A percentile compares a stretch with the other conserved stretches of the same genome.
Evolutionary conservation across 345 rosid genomes (phyloP).

Genomic region (Aurinia saxatilis): DNA sequence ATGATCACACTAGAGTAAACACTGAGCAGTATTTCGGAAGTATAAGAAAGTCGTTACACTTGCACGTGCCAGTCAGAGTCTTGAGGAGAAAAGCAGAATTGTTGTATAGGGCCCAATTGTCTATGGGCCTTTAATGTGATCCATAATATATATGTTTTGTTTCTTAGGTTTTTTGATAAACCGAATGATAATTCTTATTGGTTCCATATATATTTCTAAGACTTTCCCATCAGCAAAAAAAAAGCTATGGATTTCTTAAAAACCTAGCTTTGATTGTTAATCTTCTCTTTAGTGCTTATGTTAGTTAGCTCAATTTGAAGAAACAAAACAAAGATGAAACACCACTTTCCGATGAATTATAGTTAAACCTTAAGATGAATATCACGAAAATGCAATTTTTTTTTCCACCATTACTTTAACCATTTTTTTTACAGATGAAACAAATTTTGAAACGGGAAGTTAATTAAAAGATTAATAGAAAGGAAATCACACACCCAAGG

Average conservation of each 20-base stretch:
- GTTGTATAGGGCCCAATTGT: too few species aligned
- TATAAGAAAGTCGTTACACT: neutral
- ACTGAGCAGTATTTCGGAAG: neutral
- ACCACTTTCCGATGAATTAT: neutral
- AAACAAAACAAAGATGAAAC: neutral
- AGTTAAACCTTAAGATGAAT: neutral
- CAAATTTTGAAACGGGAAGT: constrained; percentile 16
- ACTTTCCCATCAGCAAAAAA: neutral
- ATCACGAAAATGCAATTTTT: constrained; percentile 7
- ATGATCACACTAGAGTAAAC: neutral
- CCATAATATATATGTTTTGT: neutral
- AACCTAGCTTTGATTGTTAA: neutral
- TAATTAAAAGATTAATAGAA: constrained; percentile 4
- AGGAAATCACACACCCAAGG: constrained; percentile 22
- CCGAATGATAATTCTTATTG: neutral
- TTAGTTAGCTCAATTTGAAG: neutral
- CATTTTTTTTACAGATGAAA: constrained; percentile 29
- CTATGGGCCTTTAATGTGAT: neutral
- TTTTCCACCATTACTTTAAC: constrained; percentile 17
- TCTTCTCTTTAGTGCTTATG: neutral
- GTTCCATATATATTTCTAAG: neutral
- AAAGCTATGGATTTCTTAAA: neutral
- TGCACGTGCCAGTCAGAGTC: neutral
- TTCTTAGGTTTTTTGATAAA: neutral
- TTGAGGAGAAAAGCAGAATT: neutral